These are phyloP conservation scores for Dipteronia sinensis DNA, from an alignment of 345 rosid species.

Conservation along the genomic window DNA sequence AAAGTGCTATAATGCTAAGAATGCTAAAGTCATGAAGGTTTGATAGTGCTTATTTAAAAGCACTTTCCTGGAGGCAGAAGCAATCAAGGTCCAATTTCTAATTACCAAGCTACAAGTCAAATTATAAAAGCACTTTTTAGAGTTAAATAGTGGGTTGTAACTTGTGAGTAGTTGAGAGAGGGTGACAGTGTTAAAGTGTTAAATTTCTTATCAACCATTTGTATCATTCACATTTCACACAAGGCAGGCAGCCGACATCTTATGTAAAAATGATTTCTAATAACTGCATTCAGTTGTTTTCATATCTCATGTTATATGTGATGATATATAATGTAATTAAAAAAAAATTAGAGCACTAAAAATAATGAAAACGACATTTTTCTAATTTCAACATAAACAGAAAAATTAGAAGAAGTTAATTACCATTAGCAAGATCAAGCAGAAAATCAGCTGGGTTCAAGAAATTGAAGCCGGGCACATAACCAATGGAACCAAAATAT, in stretches of 20 bases:
- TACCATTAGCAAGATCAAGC: constrained; percentile 94
- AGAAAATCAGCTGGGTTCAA: constrained; percentile 89
- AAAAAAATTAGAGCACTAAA: neutral
- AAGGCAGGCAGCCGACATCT: neutral
- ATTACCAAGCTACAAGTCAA: neutral
- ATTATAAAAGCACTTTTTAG: neutral
- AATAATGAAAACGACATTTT: neutral
- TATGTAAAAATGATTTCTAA: constrained; percentile 4
- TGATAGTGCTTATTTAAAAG: neutral
- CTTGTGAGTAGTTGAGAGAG: constrained; percentile 19
- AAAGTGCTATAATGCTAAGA: too few species aligned
- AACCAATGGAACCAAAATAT: constrained; percentile 69
- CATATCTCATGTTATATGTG: constrained; percentile 31
- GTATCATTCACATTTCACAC: neutral
- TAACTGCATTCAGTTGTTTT: constrained; percentile 14
- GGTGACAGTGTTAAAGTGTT: neutral
- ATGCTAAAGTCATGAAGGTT: neutral
- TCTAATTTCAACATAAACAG: neutral
- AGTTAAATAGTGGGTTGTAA: constrained; percentile 8
- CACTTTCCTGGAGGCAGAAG: neutral
- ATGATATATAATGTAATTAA: neutral
- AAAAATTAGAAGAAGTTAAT: constrained; percentile 9
- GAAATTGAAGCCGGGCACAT: constrained; percentile 57
- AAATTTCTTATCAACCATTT: neutral
- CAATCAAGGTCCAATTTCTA: neutral